Evolutionary conservation across 225 moss, liverwort and hornwort species (phyloP), one percentile per base, ranked within the genome.

Genomic region (Anthoceros angustus): DNA sequence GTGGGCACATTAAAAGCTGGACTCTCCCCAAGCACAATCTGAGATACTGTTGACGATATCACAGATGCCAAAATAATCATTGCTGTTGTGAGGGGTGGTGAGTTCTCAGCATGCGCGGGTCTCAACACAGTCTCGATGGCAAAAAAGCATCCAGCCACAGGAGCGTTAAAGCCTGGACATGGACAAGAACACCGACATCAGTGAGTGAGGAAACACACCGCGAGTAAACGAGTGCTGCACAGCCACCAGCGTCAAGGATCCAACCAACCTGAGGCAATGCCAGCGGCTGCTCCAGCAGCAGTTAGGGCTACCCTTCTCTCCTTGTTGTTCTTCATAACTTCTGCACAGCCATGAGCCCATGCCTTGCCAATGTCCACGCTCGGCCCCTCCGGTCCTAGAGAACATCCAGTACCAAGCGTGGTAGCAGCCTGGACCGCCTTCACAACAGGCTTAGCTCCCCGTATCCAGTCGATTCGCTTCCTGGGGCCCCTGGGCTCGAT

Each of bases 341-440:
- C 86, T 42, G 98, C 85, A 63, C 81, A 88, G 10, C 92, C 89
- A 70, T 98, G 89, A 65, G 87, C 98, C 98, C 92, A 98, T 39
- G 92, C 87, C 77, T 92, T 98, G 32, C 98, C 98, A 67, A 98
- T 98, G 42, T 98, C 98, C 50, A 98, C 98, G 75, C 92, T 89
- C 63, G 98, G 98, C 42, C 92, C 98, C 76, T 98, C 98, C 0
- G 98, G 92, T 67, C 98, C 98, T 3, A 98, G 67, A 50, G 98
- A 98, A 43, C 87, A 82, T 4, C 98, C 92, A 6, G 87, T 84
- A 42, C 92, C 92, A 21, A 98, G 69, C 63, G 92, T 74, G 42
- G 89, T 74, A 46, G 84, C 85, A 42, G 92, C 98, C 81, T 98
- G 98, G n/a, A 78, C 66, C 23, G 89, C 89, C 68, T 77, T 84